Conservation (phyloP, 352 stramenopile genomes). For the Phytophthora multivora region DNA sequence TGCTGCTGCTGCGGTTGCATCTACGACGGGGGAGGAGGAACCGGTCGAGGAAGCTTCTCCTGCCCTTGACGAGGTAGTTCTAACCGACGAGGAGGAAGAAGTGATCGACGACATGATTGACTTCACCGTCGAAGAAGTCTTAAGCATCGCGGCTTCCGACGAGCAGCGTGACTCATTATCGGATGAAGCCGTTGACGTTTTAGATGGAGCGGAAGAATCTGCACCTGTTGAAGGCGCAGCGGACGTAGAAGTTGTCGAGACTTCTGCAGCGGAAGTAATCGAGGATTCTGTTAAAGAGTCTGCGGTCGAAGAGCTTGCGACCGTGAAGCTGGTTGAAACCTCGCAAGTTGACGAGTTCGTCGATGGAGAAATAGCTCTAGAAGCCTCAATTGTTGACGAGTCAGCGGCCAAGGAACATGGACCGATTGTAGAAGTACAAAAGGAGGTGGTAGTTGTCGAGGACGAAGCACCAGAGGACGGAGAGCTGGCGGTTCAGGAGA, state of each 20-base stretch:
- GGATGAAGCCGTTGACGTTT: slow-evolving; percentile 2
- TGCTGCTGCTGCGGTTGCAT: too few relatives aligned
- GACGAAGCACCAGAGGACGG: too few relatives aligned
- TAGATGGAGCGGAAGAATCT: neutral
- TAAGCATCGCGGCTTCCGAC: slow-evolving; percentile 10
- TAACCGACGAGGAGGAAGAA: slow-evolving; percentile 8
- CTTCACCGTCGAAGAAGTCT: slow-evolving; percentile 9
- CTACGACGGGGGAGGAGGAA: neutral
- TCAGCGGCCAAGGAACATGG: too few relatives aligned
- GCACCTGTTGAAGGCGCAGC: neutral
- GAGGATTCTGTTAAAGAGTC: neutral
- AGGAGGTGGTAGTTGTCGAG: too few relatives aligned
- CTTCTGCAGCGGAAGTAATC: too few relatives aligned
- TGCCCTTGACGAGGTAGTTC: neutral
- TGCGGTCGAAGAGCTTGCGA: neutral
- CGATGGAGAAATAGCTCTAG: neutral
- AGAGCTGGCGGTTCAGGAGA: too few relatives aligned
- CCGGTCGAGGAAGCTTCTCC: neutral
- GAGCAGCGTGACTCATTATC: slow-evolving; percentile 15
- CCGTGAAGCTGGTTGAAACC: neutral
- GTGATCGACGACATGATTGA: slow-evolving; percentile 14
- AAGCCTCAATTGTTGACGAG: too few relatives aligned
- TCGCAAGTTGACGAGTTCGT: neutral
- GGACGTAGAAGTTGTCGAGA: neutral
- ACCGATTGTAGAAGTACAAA: too few relatives aligned